A percentile compares a stretch with the other conserved stretches of the same genome.
Evolutionary conservation across 345 rosid species (phyloP).

Genomic region (Moricandia arvensis): DNA sequence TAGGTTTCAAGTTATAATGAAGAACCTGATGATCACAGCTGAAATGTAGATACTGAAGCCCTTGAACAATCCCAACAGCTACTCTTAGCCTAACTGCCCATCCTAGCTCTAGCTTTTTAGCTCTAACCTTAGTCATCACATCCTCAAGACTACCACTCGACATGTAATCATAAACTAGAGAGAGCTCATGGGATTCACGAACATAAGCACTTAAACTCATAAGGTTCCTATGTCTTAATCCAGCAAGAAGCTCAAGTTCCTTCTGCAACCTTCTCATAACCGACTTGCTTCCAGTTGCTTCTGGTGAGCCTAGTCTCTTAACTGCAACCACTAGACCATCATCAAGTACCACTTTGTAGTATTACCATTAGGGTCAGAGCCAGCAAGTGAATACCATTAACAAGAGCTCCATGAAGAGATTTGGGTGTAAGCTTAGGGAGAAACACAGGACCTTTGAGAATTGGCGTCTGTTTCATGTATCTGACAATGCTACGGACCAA

Average conservation of each 20-base stretch:
- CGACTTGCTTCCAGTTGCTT: conserved; percentile 49
- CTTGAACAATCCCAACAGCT: conserved; percentile 90
- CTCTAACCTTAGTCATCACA: too few species aligned
- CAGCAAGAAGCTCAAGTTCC: conserved; percentile 79
- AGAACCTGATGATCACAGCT: conserved; percentile 63
- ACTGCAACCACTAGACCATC: too few species aligned
- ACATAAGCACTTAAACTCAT: conserved; percentile 92
- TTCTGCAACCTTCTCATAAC: conserved; percentile 71
- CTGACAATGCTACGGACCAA: conserved; percentile 50
- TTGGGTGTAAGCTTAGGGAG: conserved; percentile 71
- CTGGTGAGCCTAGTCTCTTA: conserved; percentile 63
- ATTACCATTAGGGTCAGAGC: conserved; percentile 74
- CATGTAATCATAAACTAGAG: too few species aligned
- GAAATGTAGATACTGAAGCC: too few species aligned
- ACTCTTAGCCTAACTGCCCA: conserved; percentile 85
- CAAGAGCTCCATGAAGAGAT: conserved; percentile 70
- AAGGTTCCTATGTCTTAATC: conserved; percentile 75
- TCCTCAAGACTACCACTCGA: too few species aligned
- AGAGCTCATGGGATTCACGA: too few species aligned
- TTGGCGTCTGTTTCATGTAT: too few species aligned
- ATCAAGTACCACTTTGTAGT: conserved; percentile 69
- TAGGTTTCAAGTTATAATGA: conserved; percentile 76
- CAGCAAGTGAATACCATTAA: conserved; percentile 60
- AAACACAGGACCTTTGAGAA: conserved; percentile 91
- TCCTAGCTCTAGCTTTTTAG: conserved; percentile 59